Evolutionary conservation across 306 rosid genomes (phyloP).

Genomic region (Canavalia ensiformis): DNA sequence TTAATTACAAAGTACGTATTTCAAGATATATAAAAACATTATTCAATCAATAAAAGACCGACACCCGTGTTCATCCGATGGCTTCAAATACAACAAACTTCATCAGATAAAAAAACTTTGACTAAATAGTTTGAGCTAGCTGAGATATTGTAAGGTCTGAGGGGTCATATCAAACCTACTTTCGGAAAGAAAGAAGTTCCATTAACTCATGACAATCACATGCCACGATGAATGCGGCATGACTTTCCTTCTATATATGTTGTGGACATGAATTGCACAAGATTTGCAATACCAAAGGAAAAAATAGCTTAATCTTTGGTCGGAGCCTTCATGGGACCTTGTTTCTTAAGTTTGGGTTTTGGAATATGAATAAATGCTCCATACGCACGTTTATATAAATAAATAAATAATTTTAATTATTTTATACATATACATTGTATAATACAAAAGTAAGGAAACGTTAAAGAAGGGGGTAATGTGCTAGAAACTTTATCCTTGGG

Average conservation of each 20-base stretch:
- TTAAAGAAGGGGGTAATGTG: background rate
- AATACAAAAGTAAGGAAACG: background rate
- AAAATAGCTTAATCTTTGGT: background rate
- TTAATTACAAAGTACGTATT: no score
- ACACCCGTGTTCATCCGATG: no score
- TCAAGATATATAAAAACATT: no score
- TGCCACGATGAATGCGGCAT: background rate
- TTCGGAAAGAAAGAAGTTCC: background rate
- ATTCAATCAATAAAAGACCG: no score
- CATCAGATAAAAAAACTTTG: no score
- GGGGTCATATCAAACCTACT: background rate
- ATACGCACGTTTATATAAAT: no score
- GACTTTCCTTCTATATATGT: background rate
- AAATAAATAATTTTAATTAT: no score
- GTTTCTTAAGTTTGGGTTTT: no score
- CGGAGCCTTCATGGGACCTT: background rate
- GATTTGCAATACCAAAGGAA: background rate
- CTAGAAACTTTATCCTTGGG: background rate
- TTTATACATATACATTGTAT: no score
- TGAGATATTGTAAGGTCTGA: background rate
- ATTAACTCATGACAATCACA: background rate
- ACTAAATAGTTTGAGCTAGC: background rate
- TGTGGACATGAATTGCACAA: background rate
- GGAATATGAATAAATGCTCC: no score
- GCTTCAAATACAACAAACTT: no score